Evolutionary conservation across 805 yeast genomes (phyloP).

Genomic region (Ogataea polymorpha): DNA sequence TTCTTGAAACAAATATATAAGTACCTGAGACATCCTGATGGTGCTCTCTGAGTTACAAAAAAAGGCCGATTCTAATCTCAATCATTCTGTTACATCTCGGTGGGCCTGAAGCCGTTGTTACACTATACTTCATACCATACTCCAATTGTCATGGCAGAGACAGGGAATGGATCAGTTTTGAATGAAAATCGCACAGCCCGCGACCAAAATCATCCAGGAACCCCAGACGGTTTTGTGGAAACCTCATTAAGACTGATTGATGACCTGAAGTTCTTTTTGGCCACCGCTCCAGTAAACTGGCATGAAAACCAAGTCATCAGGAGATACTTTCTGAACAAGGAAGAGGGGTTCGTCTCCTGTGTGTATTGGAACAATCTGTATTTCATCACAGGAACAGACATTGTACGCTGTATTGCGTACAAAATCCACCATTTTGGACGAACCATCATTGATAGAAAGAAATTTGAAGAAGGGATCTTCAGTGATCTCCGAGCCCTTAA

Average conservation of each 20-base stretch:
- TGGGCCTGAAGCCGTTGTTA: slow-evolving; percentile 5
- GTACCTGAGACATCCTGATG: slow-evolving; percentile 13
- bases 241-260: slow-evolving; percentile 64
- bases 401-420: slow-evolving; percentile 86
- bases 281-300: slow-evolving; percentile 96
- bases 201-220: not conserved
- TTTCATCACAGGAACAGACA: slow-evolving; percentile 93
- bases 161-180: slow-evolving; percentile 7
- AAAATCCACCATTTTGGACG: slow-evolving; percentile 90
- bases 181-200: slow-evolving; percentile 5
- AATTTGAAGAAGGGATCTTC: slow-evolving; percentile 95
- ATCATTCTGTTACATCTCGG: slow-evolving; percentile 6
- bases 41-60: slow-evolving; percentile 5
- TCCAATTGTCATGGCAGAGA: slow-evolving; percentile 9
- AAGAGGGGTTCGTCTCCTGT: slow-evolving; percentile 90
- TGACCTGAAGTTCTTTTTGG: slow-evolving; percentile 79
- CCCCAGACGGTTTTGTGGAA: slow-evolving; percentile 24
- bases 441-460: slow-evolving; percentile 77
- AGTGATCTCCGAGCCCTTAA: slow-evolving; percentile 85
- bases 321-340: slow-evolving; percentile 79
- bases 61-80: slow-evolving; percentile 2
- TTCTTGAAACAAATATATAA: slow-evolving; percentile 12
- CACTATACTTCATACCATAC: not conserved
- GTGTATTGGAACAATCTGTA: slow-evolving; percentile 88
- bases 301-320: slow-evolving; percentile 82